Percentiles rank a stretch among this genome's conserved stretches.
Evolutionary conservation across 2,329 filamentous ascomycete species (phyloP).

Genomic region (Penicillium sp.): DNA sequence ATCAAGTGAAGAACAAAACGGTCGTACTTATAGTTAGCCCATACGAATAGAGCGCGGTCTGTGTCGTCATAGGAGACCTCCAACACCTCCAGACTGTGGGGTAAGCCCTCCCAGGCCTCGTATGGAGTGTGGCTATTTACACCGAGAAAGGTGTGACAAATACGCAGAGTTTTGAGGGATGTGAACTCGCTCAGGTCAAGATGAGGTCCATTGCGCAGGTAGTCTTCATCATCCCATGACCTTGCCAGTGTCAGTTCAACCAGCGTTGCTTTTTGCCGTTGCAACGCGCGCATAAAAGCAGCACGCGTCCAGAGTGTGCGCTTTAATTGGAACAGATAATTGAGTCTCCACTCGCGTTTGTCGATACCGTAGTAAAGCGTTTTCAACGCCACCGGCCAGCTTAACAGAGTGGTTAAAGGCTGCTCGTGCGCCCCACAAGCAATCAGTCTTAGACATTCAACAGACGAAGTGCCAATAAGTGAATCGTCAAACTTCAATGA

Average conservation of each 20-base stretch:
- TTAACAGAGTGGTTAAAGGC: slow-evolving; percentile 9
- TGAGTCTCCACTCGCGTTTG: slow-evolving; percentile 7
- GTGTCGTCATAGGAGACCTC: slow-evolving; percentile 10
- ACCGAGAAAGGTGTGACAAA: slow-evolving; percentile 9
- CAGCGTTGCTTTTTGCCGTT: slow-evolving; percentile 4
- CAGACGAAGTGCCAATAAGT: slow-evolving; percentile 8
- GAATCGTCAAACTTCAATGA: slow-evolving; percentile 1
- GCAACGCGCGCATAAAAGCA: slow-evolving; percentile 10
- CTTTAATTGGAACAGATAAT: slow-evolving; percentile 1
- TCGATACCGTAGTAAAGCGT: slow-evolving; percentile 12
- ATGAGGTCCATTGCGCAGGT: slow-evolving; percentile 2
- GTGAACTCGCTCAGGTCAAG: slow-evolving; percentile 9
- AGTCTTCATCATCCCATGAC: not conserved
- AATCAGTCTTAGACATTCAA: slow-evolving; percentile 6
- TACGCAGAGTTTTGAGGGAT: slow-evolving; percentile 2
- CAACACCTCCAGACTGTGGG: slow-evolving; percentile 6
- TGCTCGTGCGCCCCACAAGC: slow-evolving; percentile 12
- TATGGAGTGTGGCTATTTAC: not conserved
- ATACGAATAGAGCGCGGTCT: not conserved
- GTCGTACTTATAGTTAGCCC: not conserved
- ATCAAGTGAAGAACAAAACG: slow-evolving; percentile 3
- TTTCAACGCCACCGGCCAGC: slow-evolving; percentile 13
- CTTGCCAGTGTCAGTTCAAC: slow-evolving; percentile 7
- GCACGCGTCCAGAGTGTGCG: slow-evolving; percentile 4
- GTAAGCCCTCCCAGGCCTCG: slow-evolving; percentile 2